Base-by-base conservation (phyloP, 805 yeast genomes). In the Suhomyces prunicola region DNA sequence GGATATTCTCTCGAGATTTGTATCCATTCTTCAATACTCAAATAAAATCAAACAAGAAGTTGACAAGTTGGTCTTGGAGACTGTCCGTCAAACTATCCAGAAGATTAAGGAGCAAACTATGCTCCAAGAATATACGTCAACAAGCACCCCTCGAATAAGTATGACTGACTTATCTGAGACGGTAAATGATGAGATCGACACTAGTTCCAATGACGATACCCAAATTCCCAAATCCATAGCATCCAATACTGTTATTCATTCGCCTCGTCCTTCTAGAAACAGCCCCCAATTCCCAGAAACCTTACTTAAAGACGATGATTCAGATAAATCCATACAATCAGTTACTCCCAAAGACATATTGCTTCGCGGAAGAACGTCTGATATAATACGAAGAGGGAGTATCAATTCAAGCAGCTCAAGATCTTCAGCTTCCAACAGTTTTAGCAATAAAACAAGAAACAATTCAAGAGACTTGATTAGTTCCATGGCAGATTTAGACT, bases 41-140 rank as follows among this genome's bases (percentile, higher is more conserved):
- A 87, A 87, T 57, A 86, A 84, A 60, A 84, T 91, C 48, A 87
- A 89, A 50, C 81, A 79, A 50, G 97, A 92, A 67, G 88, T 90
- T 3, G 94, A 90, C 63, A 77, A 70, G 19, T 71, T 84, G 62
- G 91, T 91, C 2, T 68, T 88, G 26, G 69, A 74, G 36, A 75
- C 86, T 1, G 88, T 92, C 3, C 72, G 78, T 23, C 83, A 84
- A 35, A 86, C 94, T 0, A 78, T 90, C 2, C 67, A 71, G 36
- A 81, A 78, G 59, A 85, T 82, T 10, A 72, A 73, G 50, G 82
- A 71, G 44, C 70, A 69, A 51, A 67, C 70, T 8, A 39, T 56
- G 40, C 26, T 53, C 3, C 55, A 59, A 35, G 64, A 58, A 12
- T 50, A 44, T 17, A 50, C 36, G 22, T 27, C 51, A 4, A 45